Evolutionary conservation across 805 yeast species (phyloP), one percentile per base, ranked within the genome.

Genomic region (Torulaspora franciscae): DNA sequence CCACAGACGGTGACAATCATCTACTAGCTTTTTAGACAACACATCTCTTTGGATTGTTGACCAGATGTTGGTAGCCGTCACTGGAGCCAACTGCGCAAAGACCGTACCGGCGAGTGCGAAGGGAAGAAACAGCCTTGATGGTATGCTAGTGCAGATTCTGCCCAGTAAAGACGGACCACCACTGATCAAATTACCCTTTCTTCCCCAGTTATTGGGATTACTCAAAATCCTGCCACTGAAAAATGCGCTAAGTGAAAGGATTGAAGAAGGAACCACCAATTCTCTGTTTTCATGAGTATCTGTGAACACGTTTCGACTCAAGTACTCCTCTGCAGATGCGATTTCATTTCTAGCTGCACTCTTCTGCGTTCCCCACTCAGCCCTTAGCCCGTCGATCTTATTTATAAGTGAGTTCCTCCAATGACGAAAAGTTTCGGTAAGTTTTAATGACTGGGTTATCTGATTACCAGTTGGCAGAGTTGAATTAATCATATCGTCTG

Each of bases 161-260:
- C 54, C 49, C 30, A 52, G 15, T 7, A 52, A n/a, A 9, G 51
- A 42, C 13, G 51, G 53, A 1, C 45, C 46, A 14, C 50, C 43
- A 17, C 41, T 32, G 25, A 45, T 30, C n/a, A 49, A 3, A 7
- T 45, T 42, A n/a, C 50, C 42, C 11, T 29, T 37, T 30, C 39
- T 32, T 15, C 56, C 57, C 64, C 64, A 61, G 37, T 61, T 61
- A 10, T 41, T 41, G 32, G 46, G 57, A 37, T 56, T 59, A 13
- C 55, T 52, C 14, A 61, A 13, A 3, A 65, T 58, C 29, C 59
- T 54, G 4, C 66, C 65, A 8, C 54, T 45, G 42, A 52, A 57
- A 36, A 57, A 61, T 3, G 62, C 59, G 9, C 64, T 60, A 1
- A 60, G 42, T 1, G 68, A 52, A 4, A 54, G 28, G 9, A 57